These are phyloP conservation scores for Aureobasidium pullulans DNA, from an alignment of 2,329 filamentous ascomycete genomes.

Conservation along the genomic window DNA sequence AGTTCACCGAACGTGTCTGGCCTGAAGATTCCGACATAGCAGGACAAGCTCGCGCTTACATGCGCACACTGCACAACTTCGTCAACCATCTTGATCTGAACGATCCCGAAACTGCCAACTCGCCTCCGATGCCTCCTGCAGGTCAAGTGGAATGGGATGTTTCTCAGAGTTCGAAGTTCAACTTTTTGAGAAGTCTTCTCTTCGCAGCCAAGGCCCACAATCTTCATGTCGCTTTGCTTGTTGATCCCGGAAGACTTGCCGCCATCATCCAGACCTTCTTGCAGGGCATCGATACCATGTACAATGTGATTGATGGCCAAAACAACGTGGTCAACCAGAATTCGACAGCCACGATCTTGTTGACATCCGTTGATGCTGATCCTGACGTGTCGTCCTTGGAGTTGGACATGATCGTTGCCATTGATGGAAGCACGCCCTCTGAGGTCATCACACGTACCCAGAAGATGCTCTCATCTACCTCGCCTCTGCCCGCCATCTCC, in stretches of 20 bases:
- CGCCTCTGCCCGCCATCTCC: slow-evolving; percentile 21
- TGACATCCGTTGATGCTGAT: slow-evolving; percentile 20
- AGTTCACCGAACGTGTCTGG: slow-evolving; percentile 17
- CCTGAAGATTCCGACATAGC: slow-evolving; percentile 4
- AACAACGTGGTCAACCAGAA: slow-evolving; percentile 14
- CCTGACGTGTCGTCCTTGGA: slow-evolving; percentile 22
- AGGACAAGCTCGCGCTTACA: slow-evolving; percentile 11
- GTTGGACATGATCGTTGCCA: slow-evolving; percentile 32
- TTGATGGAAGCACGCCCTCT: slow-evolving; percentile 28
- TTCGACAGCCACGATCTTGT: slow-evolving; percentile 29
- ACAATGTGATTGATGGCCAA: slow-evolving; percentile 4
- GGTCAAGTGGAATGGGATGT: slow-evolving; percentile 28
- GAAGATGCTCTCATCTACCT: background rate
- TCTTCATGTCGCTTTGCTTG: slow-evolving; percentile 25
- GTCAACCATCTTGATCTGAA: slow-evolving; percentile 25
- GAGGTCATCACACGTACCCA: slow-evolving; percentile 1
- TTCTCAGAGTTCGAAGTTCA: slow-evolving; percentile 30
- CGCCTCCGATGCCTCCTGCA: slow-evolving; percentile 20
- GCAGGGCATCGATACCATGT: slow-evolving; percentile 18
- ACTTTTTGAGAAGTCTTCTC: slow-evolving; percentile 28
- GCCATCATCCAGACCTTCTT: slow-evolving; percentile 29
- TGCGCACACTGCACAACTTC: slow-evolving; percentile 20
- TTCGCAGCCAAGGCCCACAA: slow-evolving; percentile 20
- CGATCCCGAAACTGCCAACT: slow-evolving; percentile 25
- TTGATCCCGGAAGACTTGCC: slow-evolving; percentile 22